phyloP scores from a whole-genome alignment of 768 basidiomycete species.

The Tulasnella sp. region DNA sequence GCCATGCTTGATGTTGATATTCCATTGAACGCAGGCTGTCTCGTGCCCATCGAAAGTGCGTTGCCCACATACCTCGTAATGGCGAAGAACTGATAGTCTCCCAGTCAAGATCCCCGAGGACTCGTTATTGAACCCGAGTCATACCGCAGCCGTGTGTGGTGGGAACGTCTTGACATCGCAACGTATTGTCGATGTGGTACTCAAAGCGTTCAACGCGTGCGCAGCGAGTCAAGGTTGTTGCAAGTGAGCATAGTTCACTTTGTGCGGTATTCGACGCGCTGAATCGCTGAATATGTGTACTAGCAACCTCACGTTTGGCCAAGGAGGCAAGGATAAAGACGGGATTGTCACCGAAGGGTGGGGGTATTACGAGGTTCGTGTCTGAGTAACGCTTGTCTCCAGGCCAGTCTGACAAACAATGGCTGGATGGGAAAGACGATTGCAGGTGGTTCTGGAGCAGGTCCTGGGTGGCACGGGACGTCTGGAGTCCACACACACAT shows the following conservation, averaged over 20 bases:
- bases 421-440: slow-evolving; percentile 63
- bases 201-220: slow-evolving; percentile 83
- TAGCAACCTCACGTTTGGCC: slow-evolving; percentile 81
- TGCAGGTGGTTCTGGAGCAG: slow-evolving; percentile 87
- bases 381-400: not conserved
- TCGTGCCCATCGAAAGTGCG: slow-evolving; percentile 71
- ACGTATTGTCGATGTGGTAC: slow-evolving; percentile 86
- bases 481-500: slow-evolving; percentile 91
- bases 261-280: not conserved
- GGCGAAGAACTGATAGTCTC: slow-evolving; percentile 4
- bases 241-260: slow-evolving; percentile 42
- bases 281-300: not conserved
- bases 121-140: slow-evolving; percentile 66
- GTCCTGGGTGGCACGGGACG: slow-evolving; percentile 80
- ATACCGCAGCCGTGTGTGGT: slow-evolving; percentile 82
- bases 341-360: slow-evolving; percentile 67
- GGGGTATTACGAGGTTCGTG: slow-evolving; percentile 71
- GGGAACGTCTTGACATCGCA: slow-evolving; percentile 88
- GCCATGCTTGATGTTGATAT: slow-evolving; percentile 72
- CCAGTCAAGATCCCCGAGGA: slow-evolving; percentile 68
- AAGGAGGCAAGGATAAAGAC: slow-evolving; percentile 73
- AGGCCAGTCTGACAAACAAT: not conserved
- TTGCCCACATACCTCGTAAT: slow-evolving; percentile 17
- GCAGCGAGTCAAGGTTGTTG: slow-evolving; percentile 92
- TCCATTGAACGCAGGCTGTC: slow-evolving; percentile 86